A percentile compares a stretch with the other conserved stretches of the same genome.
These are phyloP conservation scores for Chloranthus sessilifolius DNA, from an alignment of 164 flowering plant species.

Conservation along the genomic window DNA sequence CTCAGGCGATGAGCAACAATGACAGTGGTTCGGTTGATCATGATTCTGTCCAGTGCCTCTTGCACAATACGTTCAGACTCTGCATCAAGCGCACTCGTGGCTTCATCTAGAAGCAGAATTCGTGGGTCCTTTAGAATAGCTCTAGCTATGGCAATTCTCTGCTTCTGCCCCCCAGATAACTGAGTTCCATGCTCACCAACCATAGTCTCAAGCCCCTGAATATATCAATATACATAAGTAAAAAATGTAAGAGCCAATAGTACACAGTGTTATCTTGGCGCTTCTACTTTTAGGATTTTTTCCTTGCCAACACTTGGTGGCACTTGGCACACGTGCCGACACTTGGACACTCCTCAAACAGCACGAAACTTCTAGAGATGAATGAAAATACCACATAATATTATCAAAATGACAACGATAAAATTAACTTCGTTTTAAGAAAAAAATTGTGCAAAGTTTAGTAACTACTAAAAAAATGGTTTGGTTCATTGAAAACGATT, in stretches of 20 bases:
- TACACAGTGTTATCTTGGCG: too few species aligned
- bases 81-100: constrained; percentile 48
- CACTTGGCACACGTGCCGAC: too few species aligned
- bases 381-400: too few species aligned
- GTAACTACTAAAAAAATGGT: too few species aligned
- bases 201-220: constrained; percentile 21
- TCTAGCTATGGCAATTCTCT: constrained; percentile 15
- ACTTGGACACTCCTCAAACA: too few species aligned
- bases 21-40: constrained; percentile 41
- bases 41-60: constrained; percentile 42
- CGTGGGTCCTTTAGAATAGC: constrained; percentile 34
- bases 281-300: too few species aligned
- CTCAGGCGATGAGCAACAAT: constrained; percentile 54
- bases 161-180: constrained; percentile 17
- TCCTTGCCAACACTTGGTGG: too few species aligned
- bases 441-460: too few species aligned
- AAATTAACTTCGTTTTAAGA: too few species aligned
- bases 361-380: too few species aligned
- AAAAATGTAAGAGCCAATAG: neutral
- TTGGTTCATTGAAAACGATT: too few species aligned
- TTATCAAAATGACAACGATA: too few species aligned
- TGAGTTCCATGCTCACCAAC: constrained; percentile 29
- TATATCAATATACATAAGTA: neutral
- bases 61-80: constrained; percentile 47
- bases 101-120: constrained; percentile 47